Evolutionary conservation across 176 grass and related monocot genomes (phyloP), one percentile per base, ranked within the genome.

Genomic region (Pharus latifolius): DNA sequence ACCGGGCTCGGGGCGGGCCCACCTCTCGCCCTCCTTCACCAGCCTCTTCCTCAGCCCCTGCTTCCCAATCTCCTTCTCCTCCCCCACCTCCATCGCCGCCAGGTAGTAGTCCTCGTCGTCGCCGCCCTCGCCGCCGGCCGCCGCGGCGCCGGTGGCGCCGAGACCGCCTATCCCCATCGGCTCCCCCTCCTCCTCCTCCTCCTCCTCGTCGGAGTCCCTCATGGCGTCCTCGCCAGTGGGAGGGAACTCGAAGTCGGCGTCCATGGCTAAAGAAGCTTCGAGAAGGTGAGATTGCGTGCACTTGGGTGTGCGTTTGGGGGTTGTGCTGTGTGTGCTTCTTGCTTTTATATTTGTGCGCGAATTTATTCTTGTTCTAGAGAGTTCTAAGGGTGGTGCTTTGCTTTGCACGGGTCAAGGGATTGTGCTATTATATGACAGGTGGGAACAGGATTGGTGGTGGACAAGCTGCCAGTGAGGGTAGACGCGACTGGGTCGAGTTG

Each of bases 11-110:
- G 91, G 91, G 25, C 41, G 68, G 9, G 56, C 70, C 74, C 43
- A 78, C 17, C 87, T 78, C 18, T 88, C 78, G 1, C 91, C 91
- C 52, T 96, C 84, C 53, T 80, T 91, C 10, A 96, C 60, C 4
- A 96, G 74, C 81, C 59, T 88, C 74, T 96, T 96, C 70, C 75
- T 87, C 6, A 91, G 75, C 10, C 91, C 91, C 68, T 85, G 64
- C 77, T 91, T 80, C 46, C 87, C 87, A 67, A 88, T 83, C 78
- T 77, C 87, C 71, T 48, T 85, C 78, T 90, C 87, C 23, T 88
- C 91, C 52, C 83, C 86, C 0, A 75, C 80, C 73, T 87, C 87
- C 63, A 87, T n/a, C 28, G 42, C 53, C 26, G 62, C 62, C 37
- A 53, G 23, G 47, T 57, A 55, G 29, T 6, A 49, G 59, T 40